Base-by-base conservation (phyloP, 805 yeast genomes). In the Candida manassasensis region DNA sequence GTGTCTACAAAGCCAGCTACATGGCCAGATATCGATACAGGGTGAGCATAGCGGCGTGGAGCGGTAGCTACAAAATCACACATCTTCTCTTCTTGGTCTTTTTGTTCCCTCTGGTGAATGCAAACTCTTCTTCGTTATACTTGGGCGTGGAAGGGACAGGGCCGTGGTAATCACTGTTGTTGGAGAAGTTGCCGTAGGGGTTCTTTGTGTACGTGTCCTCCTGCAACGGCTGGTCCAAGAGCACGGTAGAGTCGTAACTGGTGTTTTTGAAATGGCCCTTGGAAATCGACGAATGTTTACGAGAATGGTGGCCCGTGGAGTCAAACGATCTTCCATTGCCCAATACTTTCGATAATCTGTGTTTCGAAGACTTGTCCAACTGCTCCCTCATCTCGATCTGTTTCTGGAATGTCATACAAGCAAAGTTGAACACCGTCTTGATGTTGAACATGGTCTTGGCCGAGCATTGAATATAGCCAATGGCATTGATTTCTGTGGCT, bases 391-490 rank as follows among this genome's bases (percentile, higher is more conserved):
- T 32, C 42, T 61, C 63, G 38, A 44, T 42, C 42, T 64, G 50
- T 47, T 55, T 58, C 45, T 69, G 69, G 47, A 63, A 68, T 42
- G 68, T 63, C 39, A 60, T 50, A 39, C 75, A 56, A 7, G 86
- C 86, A 32, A 69, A 62, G 48, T 81, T 72, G 55, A 89, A 88
- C 2, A 87, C 80, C 21, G 76, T 73, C 32, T 66, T 63, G 7
- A 89, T 75, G 38, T 86, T 84, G 38, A 71, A 68, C 67, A 78
- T 77, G 13, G 72, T 64, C 45, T 77, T 81, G 4, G 96, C 86
- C 6, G 94, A 84, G 53, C 95, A 86, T 55, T 82, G 84, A 34
- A 85, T 58, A 53, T 84, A 90, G 4, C 77, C 79, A 21, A 74
- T 63, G 0, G 94, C 90, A 24, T 82, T 83, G 37, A 81, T 69